Conservation (phyloP, 306 rosid species). For the Prunus fruticosa region DNA sequence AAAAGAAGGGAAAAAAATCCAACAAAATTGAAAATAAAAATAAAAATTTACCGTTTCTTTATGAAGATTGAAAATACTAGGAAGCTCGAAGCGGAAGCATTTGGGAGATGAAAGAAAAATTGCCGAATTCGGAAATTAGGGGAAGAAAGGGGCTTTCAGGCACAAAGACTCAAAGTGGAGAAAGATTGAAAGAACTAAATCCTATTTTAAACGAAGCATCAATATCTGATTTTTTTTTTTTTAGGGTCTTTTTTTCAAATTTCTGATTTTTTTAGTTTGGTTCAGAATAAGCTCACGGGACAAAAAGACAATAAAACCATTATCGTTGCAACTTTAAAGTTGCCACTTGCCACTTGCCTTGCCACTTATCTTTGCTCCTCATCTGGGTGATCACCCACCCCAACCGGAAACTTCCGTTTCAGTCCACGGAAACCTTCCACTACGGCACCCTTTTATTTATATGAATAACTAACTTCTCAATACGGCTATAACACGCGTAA, state of each 20-base stretch:
- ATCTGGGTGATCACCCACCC: not conserved
- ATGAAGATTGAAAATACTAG: not conserved
- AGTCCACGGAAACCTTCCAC: not conserved
- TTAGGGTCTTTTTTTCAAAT: not conserved
- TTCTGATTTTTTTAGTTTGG: not conserved
- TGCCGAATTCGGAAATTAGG: not conserved
- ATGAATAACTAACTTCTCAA: not conserved
- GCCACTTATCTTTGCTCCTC: not conserved
- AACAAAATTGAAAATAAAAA: not conserved
- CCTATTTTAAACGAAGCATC: not conserved
- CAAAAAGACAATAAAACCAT: not conserved
- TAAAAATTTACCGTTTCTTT: not conserved
- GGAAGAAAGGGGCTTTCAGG: not conserved
- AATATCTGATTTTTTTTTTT: too few species aligned
- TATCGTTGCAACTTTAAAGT: not conserved
- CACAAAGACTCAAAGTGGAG: not conserved
- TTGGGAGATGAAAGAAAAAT: not conserved
- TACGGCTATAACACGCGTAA: fast-evolving
- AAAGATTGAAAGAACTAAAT: not conserved
- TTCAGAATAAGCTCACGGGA: not conserved
- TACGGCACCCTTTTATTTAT: not conserved
- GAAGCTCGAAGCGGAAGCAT: not conserved
- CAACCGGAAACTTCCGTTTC: not conserved
- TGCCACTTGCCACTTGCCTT: not conserved
- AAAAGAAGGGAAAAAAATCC: not conserved